phyloP scores from a whole-genome alignment of 2,329 filamentous ascomycete species.

The Pyricularia grisea region DNA sequence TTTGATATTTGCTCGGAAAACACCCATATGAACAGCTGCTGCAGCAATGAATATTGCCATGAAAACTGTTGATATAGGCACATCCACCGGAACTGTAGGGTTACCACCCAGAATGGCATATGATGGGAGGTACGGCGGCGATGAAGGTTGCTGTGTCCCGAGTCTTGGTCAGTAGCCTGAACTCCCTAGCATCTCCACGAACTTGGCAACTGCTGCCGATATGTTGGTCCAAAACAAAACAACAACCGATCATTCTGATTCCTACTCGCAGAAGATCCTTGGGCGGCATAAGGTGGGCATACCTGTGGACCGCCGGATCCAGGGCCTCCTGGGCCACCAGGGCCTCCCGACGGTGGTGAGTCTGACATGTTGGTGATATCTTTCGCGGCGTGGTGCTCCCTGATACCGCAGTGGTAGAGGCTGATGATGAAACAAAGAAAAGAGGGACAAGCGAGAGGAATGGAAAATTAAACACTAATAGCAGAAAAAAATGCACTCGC shows the following conservation, averaged over 20 bases:
- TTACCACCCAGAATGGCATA: conserved; percentile 44
- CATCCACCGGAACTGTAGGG: conserved; percentile 49
- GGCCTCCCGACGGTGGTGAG: not conserved
- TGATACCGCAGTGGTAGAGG: not conserved
- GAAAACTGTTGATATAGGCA: conserved; percentile 56
- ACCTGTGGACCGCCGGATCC: not conserved
- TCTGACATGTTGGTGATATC: not conserved
- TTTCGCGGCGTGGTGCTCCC: not conserved
- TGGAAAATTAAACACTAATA: not conserved
- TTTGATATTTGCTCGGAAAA: conserved; percentile 42
- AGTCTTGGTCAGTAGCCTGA: not conserved
- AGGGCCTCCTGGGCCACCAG: not conserved
- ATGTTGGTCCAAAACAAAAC: not conserved
- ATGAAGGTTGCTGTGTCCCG: conserved; percentile 6
- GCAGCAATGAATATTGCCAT: conserved; percentile 44
- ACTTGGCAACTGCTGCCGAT: not conserved
- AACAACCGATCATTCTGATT: too few relatives aligned
- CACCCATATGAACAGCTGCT: conserved; percentile 48
- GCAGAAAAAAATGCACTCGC: not conserved
- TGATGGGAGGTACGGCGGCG: conserved; percentile 29
- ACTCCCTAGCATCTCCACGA: not conserved
- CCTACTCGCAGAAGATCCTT: not conserved
- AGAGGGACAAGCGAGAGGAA: not conserved
- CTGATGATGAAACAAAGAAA: not conserved
- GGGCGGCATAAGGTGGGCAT: not conserved